Conservation (phyloP, 805 yeast genomes). For the Cyberlindnera xylosilytica region DNA sequence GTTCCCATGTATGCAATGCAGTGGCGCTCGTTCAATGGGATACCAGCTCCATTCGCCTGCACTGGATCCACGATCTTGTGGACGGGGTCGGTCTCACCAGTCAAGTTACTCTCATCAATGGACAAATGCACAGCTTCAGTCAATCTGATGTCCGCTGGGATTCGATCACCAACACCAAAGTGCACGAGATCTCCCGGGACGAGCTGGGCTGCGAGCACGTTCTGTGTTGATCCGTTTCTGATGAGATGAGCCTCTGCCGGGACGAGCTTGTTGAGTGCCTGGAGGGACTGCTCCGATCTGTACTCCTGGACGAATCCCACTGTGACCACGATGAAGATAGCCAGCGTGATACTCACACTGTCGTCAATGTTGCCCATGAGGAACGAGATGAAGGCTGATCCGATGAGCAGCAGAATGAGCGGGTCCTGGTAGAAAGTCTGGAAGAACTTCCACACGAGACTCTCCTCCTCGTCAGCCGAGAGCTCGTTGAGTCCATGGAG, state of each 20-base stretch:
- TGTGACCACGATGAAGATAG: slow-evolving; percentile 87
- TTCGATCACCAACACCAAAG: slow-evolving; percentile 88
- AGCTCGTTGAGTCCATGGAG: slow-evolving; percentile 83
- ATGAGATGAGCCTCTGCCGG: slow-evolving; percentile 96
- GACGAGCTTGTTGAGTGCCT: slow-evolving; percentile 87
- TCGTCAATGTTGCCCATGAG: slow-evolving; percentile 96
- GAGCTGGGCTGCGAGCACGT: slow-evolving; percentile 79
- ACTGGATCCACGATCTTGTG: slow-evolving; percentile 55
- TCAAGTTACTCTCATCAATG: slow-evolving; percentile 90
- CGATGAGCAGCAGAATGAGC: slow-evolving; percentile 79
- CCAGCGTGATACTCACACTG: slow-evolving; percentile 89
- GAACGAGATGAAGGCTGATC: slow-evolving; percentile 83
- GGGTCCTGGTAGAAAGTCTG: slow-evolving; percentile 88
- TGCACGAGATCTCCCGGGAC: slow-evolving; percentile 97
- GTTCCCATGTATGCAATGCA: slow-evolving; percentile 97
- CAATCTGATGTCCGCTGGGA: slow-evolving; percentile 92
- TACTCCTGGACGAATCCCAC: slow-evolving; percentile 98
- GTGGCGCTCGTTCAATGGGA: slow-evolving; percentile 65
- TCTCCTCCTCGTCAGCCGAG: slow-evolving; percentile 71
- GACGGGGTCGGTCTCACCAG: slow-evolving; percentile 94
- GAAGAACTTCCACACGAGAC: slow-evolving; percentile 64
- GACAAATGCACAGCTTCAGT: slow-evolving; percentile 73
- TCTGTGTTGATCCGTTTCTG: slow-evolving; percentile 72
- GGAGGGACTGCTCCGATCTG: slow-evolving; percentile 89
- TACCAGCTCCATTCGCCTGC: slow-evolving; percentile 29